Conservation (phyloP, 805 yeast genomes). For the Saccharomycopsis oosterbeekiorum region DNA sequence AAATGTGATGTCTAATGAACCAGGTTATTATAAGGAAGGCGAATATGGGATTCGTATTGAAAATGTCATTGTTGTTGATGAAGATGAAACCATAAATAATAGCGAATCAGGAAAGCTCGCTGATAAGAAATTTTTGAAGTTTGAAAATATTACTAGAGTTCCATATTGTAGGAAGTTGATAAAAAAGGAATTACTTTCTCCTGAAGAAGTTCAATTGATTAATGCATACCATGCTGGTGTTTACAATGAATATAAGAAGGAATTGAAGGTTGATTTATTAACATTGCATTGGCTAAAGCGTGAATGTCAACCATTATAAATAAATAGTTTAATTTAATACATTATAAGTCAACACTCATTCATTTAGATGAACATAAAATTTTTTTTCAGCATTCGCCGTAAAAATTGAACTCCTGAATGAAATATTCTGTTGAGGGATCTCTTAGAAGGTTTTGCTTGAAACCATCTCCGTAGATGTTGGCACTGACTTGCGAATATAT, state of each 20-base stretch:
- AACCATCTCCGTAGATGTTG: no score
- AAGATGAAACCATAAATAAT: constrained; percentile 25
- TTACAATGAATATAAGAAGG: constrained; percentile 40
- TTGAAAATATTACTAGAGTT: constrained; percentile 76
- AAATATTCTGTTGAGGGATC: no score
- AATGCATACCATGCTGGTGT: constrained; percentile 55
- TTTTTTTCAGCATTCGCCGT: no score
- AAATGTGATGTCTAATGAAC: constrained; percentile 80
- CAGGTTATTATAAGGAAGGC: constrained; percentile 89
- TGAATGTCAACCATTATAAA: constrained; percentile 40
- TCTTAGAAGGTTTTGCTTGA: no score
- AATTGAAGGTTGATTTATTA: constrained; percentile 46
- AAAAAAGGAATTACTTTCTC: constrained; percentile 43
- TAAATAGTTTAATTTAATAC: no score
- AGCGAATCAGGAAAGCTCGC: constrained; percentile 26
- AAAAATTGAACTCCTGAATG: no score
- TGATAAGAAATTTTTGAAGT: constrained; percentile 49
- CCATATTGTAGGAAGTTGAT: constrained; percentile 79
- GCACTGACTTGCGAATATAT: no score
- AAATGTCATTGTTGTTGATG: constrained; percentile 59
- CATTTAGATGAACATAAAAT: no score
- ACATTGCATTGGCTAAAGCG: constrained; percentile 63
- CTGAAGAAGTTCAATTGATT: constrained; percentile 58
- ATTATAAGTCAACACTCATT: no score
- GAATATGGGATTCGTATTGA: constrained; percentile 85